Conservation (phyloP, 192 early-diverging fungal genomes). For the Coemansia javaensis region DNA sequence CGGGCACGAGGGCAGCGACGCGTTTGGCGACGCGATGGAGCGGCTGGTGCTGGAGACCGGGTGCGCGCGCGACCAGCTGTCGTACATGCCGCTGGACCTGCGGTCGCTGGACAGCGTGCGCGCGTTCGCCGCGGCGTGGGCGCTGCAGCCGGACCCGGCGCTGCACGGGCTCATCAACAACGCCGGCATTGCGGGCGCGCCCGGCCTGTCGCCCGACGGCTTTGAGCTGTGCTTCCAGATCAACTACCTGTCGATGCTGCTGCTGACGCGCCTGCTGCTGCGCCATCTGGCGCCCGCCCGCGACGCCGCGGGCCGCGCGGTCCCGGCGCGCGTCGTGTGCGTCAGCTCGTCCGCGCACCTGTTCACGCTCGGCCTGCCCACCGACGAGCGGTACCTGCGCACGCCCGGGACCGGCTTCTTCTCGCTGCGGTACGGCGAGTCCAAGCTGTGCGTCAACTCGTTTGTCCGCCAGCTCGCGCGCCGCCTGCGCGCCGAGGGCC, state of each 20-base stretch:
- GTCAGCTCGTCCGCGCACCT: conserved; percentile 43
- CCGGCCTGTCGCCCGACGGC: conserved; percentile 42
- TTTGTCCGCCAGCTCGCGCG: conserved; percentile 28
- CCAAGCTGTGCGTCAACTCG: conserved; percentile 43
- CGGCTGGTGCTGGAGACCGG: conserved; percentile 33
- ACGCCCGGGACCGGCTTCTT: conserved; percentile 34
- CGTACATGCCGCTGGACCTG: conserved; percentile 45
- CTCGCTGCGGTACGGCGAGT: conserved; percentile 43
- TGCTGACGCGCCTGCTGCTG: conserved; percentile 43
- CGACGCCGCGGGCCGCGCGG: neutral
- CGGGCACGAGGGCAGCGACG: conserved; percentile 31
- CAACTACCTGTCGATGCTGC: conserved; percentile 48
- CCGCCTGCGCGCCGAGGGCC: conserved; percentile 9
- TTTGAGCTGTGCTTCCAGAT: conserved; percentile 50
- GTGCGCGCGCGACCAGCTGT: conserved; percentile 25
- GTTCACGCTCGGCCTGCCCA: conserved; percentile 42
- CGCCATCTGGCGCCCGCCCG: conserved; percentile 7
- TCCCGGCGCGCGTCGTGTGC: conserved; percentile 32
- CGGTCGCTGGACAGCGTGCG: conserved; percentile 41
- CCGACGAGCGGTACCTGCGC: conserved; percentile 34
- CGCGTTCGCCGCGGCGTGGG: conserved; percentile 16
- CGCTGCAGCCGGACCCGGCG: conserved; percentile 8
- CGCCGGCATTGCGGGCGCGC: conserved; percentile 42
- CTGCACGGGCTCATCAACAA: conserved; percentile 40
- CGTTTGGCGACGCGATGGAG: conserved; percentile 42